Evolutionary conservation across 108 stramenopile species (phyloP).

Genomic region (Nannochloropsis granulata): DNA sequence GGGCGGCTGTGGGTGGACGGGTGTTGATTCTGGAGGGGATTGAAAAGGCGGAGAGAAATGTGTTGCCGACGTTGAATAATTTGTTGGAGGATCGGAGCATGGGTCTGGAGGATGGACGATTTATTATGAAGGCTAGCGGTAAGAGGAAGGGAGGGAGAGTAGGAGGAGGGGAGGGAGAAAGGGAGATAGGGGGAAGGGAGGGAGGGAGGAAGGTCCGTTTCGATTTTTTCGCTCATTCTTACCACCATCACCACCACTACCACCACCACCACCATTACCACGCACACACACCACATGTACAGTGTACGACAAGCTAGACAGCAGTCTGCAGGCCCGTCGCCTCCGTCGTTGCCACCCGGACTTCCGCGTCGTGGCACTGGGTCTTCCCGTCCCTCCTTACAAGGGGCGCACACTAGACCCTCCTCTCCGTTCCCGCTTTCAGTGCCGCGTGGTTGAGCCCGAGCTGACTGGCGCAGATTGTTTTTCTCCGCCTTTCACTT

Average conservation of each 20-base stretch:
- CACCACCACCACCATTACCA: no score
- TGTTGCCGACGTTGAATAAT: constrained; percentile 68
- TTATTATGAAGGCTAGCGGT: constrained; percentile 25
- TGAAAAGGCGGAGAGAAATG: constrained; percentile 45
- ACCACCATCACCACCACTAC: no score
- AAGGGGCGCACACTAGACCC: neutral
- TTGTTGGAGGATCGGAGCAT: constrained; percentile 65
- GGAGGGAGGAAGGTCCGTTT: no score
- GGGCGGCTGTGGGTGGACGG: constrained; percentile 62
- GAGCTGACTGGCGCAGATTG: neutral
- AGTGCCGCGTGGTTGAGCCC: neutral
- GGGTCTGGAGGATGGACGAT: constrained; percentile 55
- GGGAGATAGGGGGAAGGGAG: no score
- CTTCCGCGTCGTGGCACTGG: neutral
- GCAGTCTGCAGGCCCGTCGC: neutral
- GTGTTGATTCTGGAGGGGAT: constrained; percentile 42
- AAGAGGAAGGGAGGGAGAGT: neutral
- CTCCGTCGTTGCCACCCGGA: neutral
- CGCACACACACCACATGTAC: no score
- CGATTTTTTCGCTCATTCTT: no score
- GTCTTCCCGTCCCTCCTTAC: neutral
- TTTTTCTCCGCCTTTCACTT: neutral
- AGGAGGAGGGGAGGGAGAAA: no score
- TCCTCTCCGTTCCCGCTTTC: neutral
- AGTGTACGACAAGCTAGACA: neutral